Conservation (phyloP, 1,139 yeast species). For the Taiozyma sp. region DNA sequence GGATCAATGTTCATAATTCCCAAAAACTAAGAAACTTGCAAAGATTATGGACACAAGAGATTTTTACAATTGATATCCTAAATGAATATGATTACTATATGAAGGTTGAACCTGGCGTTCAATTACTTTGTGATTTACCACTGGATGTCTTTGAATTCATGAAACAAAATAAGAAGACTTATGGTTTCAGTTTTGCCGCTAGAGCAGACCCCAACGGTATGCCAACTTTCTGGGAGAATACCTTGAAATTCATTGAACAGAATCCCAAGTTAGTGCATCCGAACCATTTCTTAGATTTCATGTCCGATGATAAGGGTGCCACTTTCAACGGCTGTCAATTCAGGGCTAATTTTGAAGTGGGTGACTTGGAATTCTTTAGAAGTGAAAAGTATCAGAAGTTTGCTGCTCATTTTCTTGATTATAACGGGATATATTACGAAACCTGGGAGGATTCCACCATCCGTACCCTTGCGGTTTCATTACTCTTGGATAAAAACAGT, state of each 20-base stretch:
- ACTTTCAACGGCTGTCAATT: constrained; percentile 55
- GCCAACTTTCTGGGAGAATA: constrained; percentile 54
- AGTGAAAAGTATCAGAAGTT: constrained; percentile 41
- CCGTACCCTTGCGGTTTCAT: constrained; percentile 52
- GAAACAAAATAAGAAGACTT: constrained; percentile 52
- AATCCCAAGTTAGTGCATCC: constrained; percentile 42
- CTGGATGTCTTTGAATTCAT: constrained; percentile 63
- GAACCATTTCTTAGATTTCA: constrained; percentile 46
- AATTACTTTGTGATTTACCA: constrained; percentile 57
- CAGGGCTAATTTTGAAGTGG: constrained; percentile 57
- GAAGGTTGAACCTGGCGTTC: constrained; percentile 70
- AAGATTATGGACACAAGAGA: constrained; percentile 85
- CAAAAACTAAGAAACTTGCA: constrained; percentile 63
- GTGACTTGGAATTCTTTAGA: constrained; percentile 51
- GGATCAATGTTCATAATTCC: constrained; percentile 3
- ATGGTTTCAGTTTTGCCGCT: constrained; percentile 65
- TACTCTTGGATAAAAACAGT: constrained; percentile 40
- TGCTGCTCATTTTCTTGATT: constrained; percentile 42
- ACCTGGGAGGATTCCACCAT: constrained; percentile 66
- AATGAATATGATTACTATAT: constrained; percentile 60
- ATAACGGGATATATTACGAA: constrained; percentile 57
- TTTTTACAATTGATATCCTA: constrained; percentile 56
- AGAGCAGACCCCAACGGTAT: constrained; percentile 52
- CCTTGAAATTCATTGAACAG: constrained; percentile 42
- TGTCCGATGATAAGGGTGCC: constrained; percentile 49